A percentile compares a stretch with the other conserved stretches of the same genome.
These are phyloP conservation scores for Penicillium hesseltinei DNA, from an alignment of 2,329 filamentous ascomycete genomes.

Conservation along the genomic window DNA sequence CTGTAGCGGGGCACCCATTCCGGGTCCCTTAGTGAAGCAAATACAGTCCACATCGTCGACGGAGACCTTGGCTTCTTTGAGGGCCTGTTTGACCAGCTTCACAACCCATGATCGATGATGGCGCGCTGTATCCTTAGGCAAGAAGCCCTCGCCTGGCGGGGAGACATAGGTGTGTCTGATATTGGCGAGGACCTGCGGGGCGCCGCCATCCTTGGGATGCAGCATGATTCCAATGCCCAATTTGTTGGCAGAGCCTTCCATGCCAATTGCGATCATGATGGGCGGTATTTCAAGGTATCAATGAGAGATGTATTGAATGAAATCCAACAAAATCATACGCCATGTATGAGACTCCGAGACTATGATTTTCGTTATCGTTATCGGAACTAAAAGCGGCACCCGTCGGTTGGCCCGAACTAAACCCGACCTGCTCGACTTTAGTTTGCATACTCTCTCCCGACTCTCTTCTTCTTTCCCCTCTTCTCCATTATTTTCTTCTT, in stretches of 20 bases:
- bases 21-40: conserved; percentile 92
- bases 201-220: conserved; percentile 58
- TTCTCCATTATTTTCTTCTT: conserved; percentile 10
- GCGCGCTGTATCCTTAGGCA: conserved; percentile 91
- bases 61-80: conserved; percentile 64
- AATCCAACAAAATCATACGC: background rate
- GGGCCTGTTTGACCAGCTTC: conserved; percentile 72
- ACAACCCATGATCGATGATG: conserved; percentile 90
- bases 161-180: conserved; percentile 90
- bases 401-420: conserved; percentile 14
- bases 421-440: conserved; percentile 9
- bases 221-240: conserved; percentile 89
- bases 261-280: conserved; percentile 65
- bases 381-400: conserved; percentile 10
- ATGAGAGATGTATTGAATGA: background rate
- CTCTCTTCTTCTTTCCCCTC: conserved; percentile 20
- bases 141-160: conserved; percentile 88
- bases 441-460: conserved; percentile 13
- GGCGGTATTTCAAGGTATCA: background rate
- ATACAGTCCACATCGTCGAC: conserved; percentile 78
- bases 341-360: background rate
- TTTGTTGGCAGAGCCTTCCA: conserved; percentile 97
- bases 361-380: conserved; percentile 15
- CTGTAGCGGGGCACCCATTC: conserved; percentile 92
- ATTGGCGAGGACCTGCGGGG: conserved; percentile 79